Base-by-base conservation (phyloP, 805 yeast genomes). In the Torulaspora gathmanii region DNA sequence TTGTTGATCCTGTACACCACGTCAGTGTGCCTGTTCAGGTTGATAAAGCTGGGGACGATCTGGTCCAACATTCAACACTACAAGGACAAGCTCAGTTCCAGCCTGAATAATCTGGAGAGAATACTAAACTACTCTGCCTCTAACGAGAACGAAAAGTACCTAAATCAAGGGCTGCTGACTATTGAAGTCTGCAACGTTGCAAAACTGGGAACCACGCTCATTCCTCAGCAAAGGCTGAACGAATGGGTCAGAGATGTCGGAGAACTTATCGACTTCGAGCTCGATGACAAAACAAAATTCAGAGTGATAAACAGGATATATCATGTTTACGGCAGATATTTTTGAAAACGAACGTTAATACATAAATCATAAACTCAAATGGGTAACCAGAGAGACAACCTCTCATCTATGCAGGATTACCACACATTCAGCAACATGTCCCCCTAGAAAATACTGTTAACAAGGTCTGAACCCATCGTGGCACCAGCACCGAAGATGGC, bases 401-500 rank as follows among this genome's bases (percentile, higher is more conserved):
- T 22, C 25, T 22, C 25, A 22, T 27, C 40, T 28, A 37, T 37
- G 17, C 17, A 27, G 13, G 30, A 26, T 16, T 15, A 15, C 19
- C 19, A 42, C 20, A 31, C 17, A 28, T 22, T 26, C 33, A 37
- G 17, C 28, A 35, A 19, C 20, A n/a, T 4, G 29, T 26, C 11
- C 15, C 40, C n/a, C 61, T 67, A 80, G 55, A 83, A 80, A 48
- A 86, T 83, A 34, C 86, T 75, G 58, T 84, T 80, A 33, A 90
- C 86, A 41, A 91, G 56, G 57, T 85, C 88, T 36, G 86, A 75
- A 60, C 98, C 98, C 44, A 90, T 72, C 1, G 96, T 83, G 31
- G 97, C 95, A 72, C 98, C 98, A 8, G 95, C 96, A 67, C 97
- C 97, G 54, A 88, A 91, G 39, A 90, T 79, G 28, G 95, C 90